Conservation (phyloP, 257 asterid species). For the Nicotiana knightiana region DNA sequence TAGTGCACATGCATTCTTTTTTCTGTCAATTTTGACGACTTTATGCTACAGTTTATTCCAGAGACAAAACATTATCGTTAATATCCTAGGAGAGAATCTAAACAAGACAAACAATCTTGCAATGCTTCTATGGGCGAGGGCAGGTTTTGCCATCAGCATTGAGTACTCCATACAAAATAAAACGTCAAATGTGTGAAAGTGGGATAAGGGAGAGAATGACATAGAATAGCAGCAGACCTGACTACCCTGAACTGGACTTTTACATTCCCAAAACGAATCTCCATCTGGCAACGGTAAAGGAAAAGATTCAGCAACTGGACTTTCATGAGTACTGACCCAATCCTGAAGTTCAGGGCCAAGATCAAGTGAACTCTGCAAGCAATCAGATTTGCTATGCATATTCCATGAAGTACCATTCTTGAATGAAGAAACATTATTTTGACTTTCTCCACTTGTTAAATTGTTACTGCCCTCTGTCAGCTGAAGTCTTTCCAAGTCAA, state of each 20-base stretch:
- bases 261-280: conserved; percentile 11
- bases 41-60: background rate
- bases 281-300: conserved; percentile 9
- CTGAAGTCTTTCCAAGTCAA: conserved; percentile 55
- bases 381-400: conserved; percentile 23
- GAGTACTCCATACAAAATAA: background rate
- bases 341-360: conserved; percentile 24
- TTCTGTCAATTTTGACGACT: background rate
- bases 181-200: background rate
- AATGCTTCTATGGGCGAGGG: background rate
- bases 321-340: conserved; percentile 24
- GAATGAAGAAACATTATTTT: conserved; percentile 11
- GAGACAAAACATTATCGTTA: background rate
- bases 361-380: conserved; percentile 25
- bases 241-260: conserved; percentile 9
- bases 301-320: conserved; percentile 32
- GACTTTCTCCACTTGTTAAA: conserved; percentile 26
- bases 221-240: background rate
- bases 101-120: background rate
- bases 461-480: conserved; percentile 26
- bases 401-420: conserved; percentile 22
- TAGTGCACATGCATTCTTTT: background rate
- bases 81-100: background rate
- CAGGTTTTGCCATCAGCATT: background rate
- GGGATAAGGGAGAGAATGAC: background rate